Percentiles rank a stretch among this genome's conserved stretches.
Conservation (phyloP, 1,284 basidiomycete genomes). For the Melampsora larici-populina region DNA sequence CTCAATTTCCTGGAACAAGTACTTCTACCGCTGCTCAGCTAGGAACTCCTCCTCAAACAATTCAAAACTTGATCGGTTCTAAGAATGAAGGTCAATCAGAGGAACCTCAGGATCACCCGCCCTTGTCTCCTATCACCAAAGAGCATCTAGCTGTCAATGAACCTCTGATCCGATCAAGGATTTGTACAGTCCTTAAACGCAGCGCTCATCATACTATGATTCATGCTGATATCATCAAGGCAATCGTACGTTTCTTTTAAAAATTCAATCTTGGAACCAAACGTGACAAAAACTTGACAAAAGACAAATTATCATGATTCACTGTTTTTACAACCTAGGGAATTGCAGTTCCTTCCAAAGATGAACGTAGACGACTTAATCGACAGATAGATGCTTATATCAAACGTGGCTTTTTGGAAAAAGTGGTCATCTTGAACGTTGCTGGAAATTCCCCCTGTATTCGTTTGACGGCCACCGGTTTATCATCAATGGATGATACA, state of each 20-base stretch:
- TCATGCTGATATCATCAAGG: conserved; percentile 47
- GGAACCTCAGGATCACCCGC: background rate
- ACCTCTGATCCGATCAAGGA: conserved; percentile 45
- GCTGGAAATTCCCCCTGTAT: conserved; percentile 41
- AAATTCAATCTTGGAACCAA: background rate
- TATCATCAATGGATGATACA: conserved; percentile 17
- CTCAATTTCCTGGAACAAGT: conserved; percentile 44
- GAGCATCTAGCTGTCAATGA: conserved; percentile 47
- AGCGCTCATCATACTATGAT: conserved; percentile 45
- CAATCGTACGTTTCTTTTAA: conserved; percentile 46
- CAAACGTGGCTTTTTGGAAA: conserved; percentile 39
- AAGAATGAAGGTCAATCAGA: conserved; percentile 29
- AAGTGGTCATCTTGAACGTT: conserved; percentile 13
- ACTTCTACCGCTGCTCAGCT: background rate
- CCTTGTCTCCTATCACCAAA: conserved; percentile 46
- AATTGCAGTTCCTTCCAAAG: conserved; percentile 37
- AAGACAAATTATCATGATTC: background rate
- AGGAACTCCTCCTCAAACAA: background rate
- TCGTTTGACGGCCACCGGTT: conserved; percentile 29
- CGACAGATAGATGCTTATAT: conserved; percentile 41
- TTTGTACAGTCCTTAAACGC: conserved; percentile 45
- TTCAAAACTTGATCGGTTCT: conserved; percentile 13
- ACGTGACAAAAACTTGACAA: background rate
- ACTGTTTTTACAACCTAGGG: conserved; percentile 10
- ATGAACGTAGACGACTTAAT: conserved; percentile 38